Evolutionary conservation across 2,329 filamentous ascomycete genomes (phyloP), one percentile per base, ranked within the genome.

Genomic region (Trichoderma gracile): DNA sequence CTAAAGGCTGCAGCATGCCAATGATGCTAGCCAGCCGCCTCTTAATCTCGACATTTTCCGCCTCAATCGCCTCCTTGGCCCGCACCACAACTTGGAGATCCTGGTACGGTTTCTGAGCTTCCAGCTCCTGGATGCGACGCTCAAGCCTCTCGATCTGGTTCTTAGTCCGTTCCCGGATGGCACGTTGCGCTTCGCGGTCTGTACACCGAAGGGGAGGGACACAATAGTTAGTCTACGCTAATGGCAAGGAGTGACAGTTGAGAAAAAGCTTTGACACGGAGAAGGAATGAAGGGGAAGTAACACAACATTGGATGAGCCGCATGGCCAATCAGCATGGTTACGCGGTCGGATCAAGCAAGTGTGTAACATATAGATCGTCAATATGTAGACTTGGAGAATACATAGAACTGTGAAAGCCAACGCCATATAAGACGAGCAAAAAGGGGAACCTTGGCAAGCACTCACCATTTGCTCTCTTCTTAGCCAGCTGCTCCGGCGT

Each of bases 161-260:
- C 78, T 89, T 92, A 30, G 91, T 95, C 63, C 92, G 86, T 78
- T 94, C 90, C 47, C 92, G 84, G 66, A 96, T 95, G 45, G 91
- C 91, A 55, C 92, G 85, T 75, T 96, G 92, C 33, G 92, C 92
- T 76, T 96, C 91, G 65, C 92, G 88, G 74, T 96, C 92, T 84
- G 86, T 62, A 45, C 30, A 50, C 64, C 63, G 67, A 64, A 69
- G 60, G 27, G 58, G 19, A 15, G 33, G n/a, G 15, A 9, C 47
- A 38, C 25, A 23, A 23, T 5, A 33, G 49, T 62, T 19, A 54
- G 58, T 62, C n/a, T 43, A 12, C 40, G 27, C 49, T 54, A 21
- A 50, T 27, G 30, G 17, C 5, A 27, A 23, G 15, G 46, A 23
- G 21, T n/a, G 17, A 17, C 8, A 5, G 47, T 15, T 14, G 47